Conservation (phyloP, 768 basidiomycete genomes). For the Mycena galopus region DNA sequence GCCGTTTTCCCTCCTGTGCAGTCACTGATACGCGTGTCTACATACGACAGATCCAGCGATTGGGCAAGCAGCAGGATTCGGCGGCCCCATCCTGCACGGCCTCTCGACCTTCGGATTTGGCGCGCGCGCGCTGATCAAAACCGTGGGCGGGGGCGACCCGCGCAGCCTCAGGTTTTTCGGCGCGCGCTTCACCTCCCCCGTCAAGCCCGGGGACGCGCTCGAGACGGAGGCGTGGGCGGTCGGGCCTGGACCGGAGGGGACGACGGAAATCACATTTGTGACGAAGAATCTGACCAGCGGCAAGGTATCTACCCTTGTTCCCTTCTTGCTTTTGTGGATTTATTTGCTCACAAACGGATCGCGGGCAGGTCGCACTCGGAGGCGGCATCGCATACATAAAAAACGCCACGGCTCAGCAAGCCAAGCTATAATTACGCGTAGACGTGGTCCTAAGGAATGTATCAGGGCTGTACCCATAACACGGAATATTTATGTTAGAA, state of each 20-base stretch:
- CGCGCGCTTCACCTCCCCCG: constrained; percentile 85
- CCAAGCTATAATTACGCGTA: constrained; percentile 42
- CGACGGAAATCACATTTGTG: constrained; percentile 68
- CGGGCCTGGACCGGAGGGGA: constrained; percentile 66
- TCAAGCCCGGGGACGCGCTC: constrained; percentile 84
- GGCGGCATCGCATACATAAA: constrained; percentile 76
- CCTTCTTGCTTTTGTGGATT: neutral
- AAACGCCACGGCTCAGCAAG: constrained; percentile 53
- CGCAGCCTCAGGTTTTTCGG: constrained; percentile 75
- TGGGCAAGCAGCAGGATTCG: constrained; percentile 81
- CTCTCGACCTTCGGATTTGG: constrained; percentile 88
- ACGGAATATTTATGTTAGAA: too few relatives aligned
- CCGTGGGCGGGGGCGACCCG: constrained; percentile 72
- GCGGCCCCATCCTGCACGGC: constrained; percentile 89
- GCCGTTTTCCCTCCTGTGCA: too few relatives aligned
- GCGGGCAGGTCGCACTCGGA: constrained; percentile 67
- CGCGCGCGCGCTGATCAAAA: constrained; percentile 79
- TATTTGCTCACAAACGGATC: too few relatives aligned
- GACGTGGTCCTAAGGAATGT: too few relatives aligned
- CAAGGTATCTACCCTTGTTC: constrained; percentile 54
- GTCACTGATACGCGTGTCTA: too few relatives aligned
- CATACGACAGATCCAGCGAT: constrained; percentile 73
- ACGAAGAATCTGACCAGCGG: constrained; percentile 72
- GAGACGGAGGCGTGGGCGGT: constrained; percentile 87
- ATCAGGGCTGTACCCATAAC: too few relatives aligned